Evolutionary conservation across 2,329 filamentous ascomycete species (phyloP).

Genomic region (Thelonectria olida): DNA sequence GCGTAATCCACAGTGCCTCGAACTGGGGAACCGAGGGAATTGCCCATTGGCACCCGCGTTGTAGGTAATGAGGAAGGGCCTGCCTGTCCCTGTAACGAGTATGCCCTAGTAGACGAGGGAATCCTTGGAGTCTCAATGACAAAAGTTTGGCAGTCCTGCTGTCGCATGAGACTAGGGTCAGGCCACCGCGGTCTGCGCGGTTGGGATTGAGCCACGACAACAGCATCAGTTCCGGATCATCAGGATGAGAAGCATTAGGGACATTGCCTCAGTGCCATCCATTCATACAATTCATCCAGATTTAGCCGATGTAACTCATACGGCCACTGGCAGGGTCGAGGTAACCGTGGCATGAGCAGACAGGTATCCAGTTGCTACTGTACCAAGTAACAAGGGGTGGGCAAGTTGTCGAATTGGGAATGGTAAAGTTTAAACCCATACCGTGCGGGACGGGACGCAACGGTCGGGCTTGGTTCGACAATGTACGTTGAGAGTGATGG

Average conservation of each 20-base stretch:
- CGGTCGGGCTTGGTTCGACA: not conserved
- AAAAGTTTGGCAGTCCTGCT: not conserved
- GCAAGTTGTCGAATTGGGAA: not conserved
- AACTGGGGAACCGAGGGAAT: not conserved
- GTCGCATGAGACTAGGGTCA: not conserved
- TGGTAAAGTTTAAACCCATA: not conserved
- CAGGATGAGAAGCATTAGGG: too few species aligned
- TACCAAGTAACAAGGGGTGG: not conserved
- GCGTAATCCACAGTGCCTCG: not conserved
- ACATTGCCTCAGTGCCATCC: too few species aligned
- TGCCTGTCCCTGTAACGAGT: not conserved
- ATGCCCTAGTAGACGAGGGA: not conserved
- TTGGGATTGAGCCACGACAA: not conserved
- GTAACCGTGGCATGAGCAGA: too few species aligned
- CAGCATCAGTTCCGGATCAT: too few species aligned
- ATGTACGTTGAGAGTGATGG: not conserved
- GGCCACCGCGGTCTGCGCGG: not conserved
- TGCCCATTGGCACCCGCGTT: not conserved
- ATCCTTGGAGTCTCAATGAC: not conserved
- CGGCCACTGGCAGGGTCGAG: too few species aligned
- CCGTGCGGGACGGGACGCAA: not conserved
- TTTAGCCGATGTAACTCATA: too few species aligned
- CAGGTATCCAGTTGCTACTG: too few species aligned
- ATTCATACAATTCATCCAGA: too few species aligned
- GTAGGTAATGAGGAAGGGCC: not conserved